These are phyloP conservation scores for Neopestalotiopsis sp. DNA, from an alignment of 2,329 filamentous ascomycete genomes.

Conservation along the genomic window DNA sequence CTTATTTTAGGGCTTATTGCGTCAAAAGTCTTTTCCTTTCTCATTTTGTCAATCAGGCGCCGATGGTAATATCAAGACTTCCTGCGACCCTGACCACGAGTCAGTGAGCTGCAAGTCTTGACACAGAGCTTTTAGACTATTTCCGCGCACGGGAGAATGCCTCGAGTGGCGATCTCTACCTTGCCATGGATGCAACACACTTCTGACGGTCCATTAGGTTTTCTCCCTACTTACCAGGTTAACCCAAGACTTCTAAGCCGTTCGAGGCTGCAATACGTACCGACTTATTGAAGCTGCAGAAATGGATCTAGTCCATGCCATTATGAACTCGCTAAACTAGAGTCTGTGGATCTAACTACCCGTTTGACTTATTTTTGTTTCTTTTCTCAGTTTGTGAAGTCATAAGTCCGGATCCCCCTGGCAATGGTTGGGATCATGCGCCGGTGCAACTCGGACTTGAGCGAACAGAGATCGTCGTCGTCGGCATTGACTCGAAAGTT, in stretches of 20 bases:
- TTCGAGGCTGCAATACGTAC: neutral
- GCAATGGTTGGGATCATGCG: neutral
- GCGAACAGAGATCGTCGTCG: neutral
- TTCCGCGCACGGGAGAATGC: neutral
- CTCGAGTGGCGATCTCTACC: neutral
- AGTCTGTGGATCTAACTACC: neutral
- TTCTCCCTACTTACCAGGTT: neutral
- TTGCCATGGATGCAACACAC: neutral
- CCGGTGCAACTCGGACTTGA: neutral
- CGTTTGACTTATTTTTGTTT: neutral
- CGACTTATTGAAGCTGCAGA: neutral
- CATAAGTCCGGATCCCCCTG: neutral
- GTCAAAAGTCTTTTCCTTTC: neutral
- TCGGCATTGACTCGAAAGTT: neutral
- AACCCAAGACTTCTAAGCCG: neutral
- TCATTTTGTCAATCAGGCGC: neutral
- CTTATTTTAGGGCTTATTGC: neutral
- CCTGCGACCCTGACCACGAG: neutral
- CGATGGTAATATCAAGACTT: neutral
- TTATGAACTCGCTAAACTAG: neutral
- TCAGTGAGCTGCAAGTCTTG: constrained; percentile 1
- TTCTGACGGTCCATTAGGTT: neutral
- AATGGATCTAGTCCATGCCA: neutral
- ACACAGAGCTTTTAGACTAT: neutral
- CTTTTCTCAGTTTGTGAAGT: neutral